phyloP scores from a whole-genome alignment of 140 eudicot species.

The Flaveria floridana region DNA sequence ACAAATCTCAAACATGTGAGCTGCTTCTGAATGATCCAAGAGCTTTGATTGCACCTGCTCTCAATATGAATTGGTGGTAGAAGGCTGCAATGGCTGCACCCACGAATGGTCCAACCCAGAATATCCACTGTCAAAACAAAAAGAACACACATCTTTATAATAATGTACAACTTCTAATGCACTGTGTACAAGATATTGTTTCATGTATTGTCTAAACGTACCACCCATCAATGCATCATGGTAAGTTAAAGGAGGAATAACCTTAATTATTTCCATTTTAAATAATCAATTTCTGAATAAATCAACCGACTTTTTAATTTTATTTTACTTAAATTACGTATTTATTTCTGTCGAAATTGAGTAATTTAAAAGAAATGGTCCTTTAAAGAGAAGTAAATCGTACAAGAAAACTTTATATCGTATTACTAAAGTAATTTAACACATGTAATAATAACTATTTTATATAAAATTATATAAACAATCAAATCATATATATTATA shows the following conservation, averaged over 20 bases:
- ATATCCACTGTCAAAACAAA: slow-evolving; percentile 46
- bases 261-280: neutral
- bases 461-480: no score
- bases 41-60: slow-evolving; percentile 52
- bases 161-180: slow-evolving; percentile 13
- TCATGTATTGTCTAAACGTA: neutral
- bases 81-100: slow-evolving; percentile 58
- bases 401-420: neutral
- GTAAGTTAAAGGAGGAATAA: neutral
- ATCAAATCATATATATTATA: no score
- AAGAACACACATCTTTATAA: neutral
- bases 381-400: slow-evolving; percentile 3
- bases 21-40: slow-evolving; percentile 60
- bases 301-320: neutral
- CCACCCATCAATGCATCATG: neutral
- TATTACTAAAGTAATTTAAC: no score
- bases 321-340: no score
- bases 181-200: neutral
- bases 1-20: slow-evolving; percentile 31
- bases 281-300: neutral
- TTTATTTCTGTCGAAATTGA: no score
- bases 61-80: slow-evolving; percentile 55
- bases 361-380: neutral
- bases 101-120: slow-evolving; percentile 58
- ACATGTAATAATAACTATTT: no score